Conservation (phyloP, 192 early-diverging fungal species). For the Phlyctochytrium bullatum region DNA sequence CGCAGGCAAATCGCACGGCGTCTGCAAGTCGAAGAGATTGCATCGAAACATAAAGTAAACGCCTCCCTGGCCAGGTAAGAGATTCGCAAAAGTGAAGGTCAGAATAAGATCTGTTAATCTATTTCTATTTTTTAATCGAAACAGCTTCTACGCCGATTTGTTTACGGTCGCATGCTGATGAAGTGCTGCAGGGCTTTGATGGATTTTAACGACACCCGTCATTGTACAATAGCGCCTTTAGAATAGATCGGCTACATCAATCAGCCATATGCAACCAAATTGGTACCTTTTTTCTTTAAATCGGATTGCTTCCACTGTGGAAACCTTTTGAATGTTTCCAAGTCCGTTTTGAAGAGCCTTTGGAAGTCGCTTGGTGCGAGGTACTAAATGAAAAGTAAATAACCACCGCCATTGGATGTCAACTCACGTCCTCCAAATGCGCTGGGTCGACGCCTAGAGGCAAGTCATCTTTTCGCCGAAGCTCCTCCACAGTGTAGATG, state of each 20-base stretch:
- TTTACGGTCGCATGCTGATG: no score
- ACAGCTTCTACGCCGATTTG: conserved; percentile 40
- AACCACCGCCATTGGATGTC: neutral
- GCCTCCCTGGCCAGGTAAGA: conserved; percentile 28
- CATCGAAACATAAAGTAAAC: conserved; percentile 29
- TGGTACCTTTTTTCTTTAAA: conserved; percentile 34
- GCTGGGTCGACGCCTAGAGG: conserved; percentile 37
- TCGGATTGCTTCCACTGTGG: conserved; percentile 36
- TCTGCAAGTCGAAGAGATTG: conserved; percentile 43
- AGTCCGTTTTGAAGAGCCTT: conserved; percentile 28
- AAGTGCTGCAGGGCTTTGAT: no score
- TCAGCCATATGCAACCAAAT: conserved; percentile 10
- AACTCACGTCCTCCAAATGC: conserved; percentile 35
- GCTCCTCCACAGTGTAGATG: conserved; percentile 27
- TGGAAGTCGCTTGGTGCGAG: conserved; percentile 29
- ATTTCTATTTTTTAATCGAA: neutral
- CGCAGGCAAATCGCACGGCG: conserved; percentile 31
- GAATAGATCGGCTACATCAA: neutral
- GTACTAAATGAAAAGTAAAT: no score
- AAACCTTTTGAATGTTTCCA: conserved; percentile 14
- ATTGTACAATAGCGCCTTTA: no score
- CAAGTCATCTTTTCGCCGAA: conserved; percentile 20
- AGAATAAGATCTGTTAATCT: neutral
- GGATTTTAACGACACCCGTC: conserved; percentile 3
- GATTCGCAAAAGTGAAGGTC: no score